Evolutionary conservation across 108 stramenopile genomes (phyloP).

Genomic region (Fragilaria crotonensis): DNA sequence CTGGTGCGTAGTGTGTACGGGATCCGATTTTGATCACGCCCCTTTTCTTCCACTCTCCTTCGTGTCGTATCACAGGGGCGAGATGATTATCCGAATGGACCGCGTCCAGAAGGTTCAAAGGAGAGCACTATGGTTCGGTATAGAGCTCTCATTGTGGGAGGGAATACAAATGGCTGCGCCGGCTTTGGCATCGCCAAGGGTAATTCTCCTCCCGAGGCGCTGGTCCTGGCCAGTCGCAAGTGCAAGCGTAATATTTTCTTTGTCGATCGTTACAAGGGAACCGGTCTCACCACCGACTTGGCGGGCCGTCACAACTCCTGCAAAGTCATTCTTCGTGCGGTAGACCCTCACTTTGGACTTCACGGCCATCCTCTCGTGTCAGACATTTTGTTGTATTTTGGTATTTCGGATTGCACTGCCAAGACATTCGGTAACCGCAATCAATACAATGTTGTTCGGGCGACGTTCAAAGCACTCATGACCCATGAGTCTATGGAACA

Average conservation of each 20-base stretch:
- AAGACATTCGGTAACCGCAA: conserved; percentile 85
- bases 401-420: conserved; percentile 70
- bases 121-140: no score
- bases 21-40: no score
- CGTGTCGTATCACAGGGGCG: conserved; percentile 6
- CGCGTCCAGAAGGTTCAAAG: conserved; percentile 86
- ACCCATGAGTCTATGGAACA: conserved; percentile 87
- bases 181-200: conserved; percentile 96
- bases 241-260: conserved; percentile 84
- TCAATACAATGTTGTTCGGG: conserved; percentile 77
- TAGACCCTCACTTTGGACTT: conserved; percentile 58
- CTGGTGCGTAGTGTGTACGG: conserved; percentile 32
- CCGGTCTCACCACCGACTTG: conserved; percentile 66
- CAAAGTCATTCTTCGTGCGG: conserved; percentile 60
- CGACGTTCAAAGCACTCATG: conserved; percentile 89
- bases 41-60: no score
- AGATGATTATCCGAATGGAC: conserved; percentile 82
- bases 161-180: conserved; percentile 90
- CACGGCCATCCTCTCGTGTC: conserved; percentile 61
- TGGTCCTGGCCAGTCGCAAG: conserved; percentile 61
- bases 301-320: conserved; percentile 88
- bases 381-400: conserved; percentile 75
- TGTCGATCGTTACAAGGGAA: conserved; percentile 77
- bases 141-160: conserved; percentile 88
- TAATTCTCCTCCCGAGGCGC: conserved; percentile 74